Conservation (phyloP, 2,329 filamentous ascomycete species). For the Beauveria sp. region DNA sequence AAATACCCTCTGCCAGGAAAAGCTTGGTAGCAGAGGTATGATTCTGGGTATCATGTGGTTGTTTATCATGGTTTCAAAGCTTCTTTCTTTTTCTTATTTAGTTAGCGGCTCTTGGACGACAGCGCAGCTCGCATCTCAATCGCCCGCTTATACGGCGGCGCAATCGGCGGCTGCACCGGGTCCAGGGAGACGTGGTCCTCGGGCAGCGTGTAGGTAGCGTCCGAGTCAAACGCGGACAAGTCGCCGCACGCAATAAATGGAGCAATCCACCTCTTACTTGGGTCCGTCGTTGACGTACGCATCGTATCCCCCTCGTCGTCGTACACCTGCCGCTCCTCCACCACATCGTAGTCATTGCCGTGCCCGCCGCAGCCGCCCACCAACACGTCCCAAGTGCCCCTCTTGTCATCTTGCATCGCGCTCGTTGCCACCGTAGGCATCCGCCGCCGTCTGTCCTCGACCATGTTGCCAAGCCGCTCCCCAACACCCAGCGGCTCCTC, state of each 20-base stretch:
- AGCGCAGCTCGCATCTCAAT: conserved; percentile 56
- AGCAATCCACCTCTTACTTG: conserved; percentile 70
- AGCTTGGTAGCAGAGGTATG: background rate
- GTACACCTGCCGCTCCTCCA: conserved; percentile 43
- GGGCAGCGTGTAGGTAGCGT: conserved; percentile 86
- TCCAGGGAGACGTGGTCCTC: conserved; percentile 81
- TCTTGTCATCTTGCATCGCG: conserved; percentile 37
- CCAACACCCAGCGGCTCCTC: conserved; percentile 67
- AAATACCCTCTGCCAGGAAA: background rate
- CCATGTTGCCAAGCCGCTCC: conserved; percentile 43
- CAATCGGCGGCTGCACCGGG: conserved; percentile 90
- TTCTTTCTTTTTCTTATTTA: conserved; percentile 12
- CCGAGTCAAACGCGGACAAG: conserved; percentile 87
- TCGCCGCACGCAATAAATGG: conserved; percentile 97
- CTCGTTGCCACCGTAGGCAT: conserved; percentile 34
- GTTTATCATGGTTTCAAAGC: background rate
- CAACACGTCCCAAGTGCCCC: conserved; percentile 34
- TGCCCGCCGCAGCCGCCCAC: conserved; percentile 8
- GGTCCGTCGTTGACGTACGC: conserved; percentile 17
- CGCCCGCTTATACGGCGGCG: conserved; percentile 87
- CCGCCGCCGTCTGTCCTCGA: conserved; percentile 32
- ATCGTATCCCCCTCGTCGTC: conserved; percentile 27
- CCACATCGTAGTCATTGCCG: conserved; percentile 22
- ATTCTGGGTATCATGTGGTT: background rate
- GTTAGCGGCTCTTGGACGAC: conserved; percentile 25